These are phyloP conservation scores for Chrysanthemum makinoi DNA, from an alignment of 129 eudicot species.

Conservation along the genomic window DNA sequence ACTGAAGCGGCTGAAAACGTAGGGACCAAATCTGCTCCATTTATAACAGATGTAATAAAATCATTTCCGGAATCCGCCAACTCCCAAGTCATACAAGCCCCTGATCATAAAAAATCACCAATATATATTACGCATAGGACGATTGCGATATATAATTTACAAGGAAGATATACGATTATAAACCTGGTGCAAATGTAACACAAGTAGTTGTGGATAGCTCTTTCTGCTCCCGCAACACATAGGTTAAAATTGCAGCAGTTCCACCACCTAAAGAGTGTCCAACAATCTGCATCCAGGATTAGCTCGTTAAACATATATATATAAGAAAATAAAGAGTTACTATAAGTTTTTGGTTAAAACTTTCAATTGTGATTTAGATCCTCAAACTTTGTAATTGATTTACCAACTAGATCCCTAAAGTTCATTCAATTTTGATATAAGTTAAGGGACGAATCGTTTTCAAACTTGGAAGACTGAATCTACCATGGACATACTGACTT, in stretches of 20 bases:
- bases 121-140: neutral
- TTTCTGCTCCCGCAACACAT: constrained; percentile 72
- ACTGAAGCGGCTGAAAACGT: constrained; percentile 97
- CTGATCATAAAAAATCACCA: constrained; percentile 33
- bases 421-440: too few relatives aligned
- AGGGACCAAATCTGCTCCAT: constrained; percentile 96
- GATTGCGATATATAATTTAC: neutral
- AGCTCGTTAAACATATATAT: neutral
- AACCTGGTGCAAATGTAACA: constrained; percentile 96
- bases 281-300: constrained; percentile 56
- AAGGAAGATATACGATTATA: neutral
- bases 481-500: too few relatives aligned
- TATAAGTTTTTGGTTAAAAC: too few relatives aligned
- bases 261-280: constrained; percentile 99
- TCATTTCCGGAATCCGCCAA: constrained; percentile 89
- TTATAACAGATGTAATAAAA: constrained; percentile 78
- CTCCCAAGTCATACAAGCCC: constrained; percentile 99
- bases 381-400: too few relatives aligned
- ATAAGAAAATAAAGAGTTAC: neutral
- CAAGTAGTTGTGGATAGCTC: constrained; percentile 78
- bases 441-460: too few relatives aligned
- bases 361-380: too few relatives aligned
- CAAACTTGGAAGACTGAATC: too few relatives aligned
- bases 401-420: too few relatives aligned
- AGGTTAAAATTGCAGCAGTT: constrained; percentile 89